These are phyloP conservation scores for Marasmius oreades DNA, from an alignment of 1,284 basidiomycete species.

Conservation along the genomic window DNA sequence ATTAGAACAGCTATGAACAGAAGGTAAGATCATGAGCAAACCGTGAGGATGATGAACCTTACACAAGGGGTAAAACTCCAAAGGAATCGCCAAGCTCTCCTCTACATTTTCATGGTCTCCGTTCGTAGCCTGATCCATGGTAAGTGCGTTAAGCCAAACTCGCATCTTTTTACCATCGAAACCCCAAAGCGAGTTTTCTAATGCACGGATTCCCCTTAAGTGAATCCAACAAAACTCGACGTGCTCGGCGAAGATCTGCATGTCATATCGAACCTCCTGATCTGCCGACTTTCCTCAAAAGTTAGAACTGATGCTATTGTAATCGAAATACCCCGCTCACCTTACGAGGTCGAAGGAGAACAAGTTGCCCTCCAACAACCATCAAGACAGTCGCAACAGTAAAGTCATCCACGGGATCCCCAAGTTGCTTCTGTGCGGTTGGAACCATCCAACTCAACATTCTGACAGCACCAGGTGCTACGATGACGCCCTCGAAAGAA, in stretches of 20 bases:
- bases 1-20: slow-evolving; percentile 80
- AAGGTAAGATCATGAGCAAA: neutral
- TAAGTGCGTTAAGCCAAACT: slow-evolving; percentile 94
- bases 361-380: slow-evolving; percentile 91
- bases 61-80: slow-evolving; percentile 97
- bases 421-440: slow-evolving; percentile 85
- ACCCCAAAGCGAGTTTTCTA: slow-evolving; percentile 97
- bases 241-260: slow-evolving; percentile 93
- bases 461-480: slow-evolving; percentile 80
- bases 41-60: slow-evolving; percentile 31
- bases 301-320: neutral
- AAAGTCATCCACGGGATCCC: slow-evolving; percentile 92
- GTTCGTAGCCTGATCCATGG: slow-evolving; percentile 60
- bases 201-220: slow-evolving; percentile 83
- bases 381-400: slow-evolving; percentile 94
- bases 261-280: slow-evolving; percentile 94
- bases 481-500: slow-evolving; percentile 89
- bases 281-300: slow-evolving; percentile 56
- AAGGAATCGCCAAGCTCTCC: slow-evolving; percentile 86
- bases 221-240: slow-evolving; percentile 99
- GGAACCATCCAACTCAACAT: slow-evolving; percentile 98
- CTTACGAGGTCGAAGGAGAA: slow-evolving; percentile 82
- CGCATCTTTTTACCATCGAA: slow-evolving; percentile 90
- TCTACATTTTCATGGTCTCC: slow-evolving; percentile 66
- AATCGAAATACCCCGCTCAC: slow-evolving; percentile 32